Evolutionary conservation across 1,284 basidiomycete genomes (phyloP).

Genomic region (Rhodotorula sp.): DNA sequence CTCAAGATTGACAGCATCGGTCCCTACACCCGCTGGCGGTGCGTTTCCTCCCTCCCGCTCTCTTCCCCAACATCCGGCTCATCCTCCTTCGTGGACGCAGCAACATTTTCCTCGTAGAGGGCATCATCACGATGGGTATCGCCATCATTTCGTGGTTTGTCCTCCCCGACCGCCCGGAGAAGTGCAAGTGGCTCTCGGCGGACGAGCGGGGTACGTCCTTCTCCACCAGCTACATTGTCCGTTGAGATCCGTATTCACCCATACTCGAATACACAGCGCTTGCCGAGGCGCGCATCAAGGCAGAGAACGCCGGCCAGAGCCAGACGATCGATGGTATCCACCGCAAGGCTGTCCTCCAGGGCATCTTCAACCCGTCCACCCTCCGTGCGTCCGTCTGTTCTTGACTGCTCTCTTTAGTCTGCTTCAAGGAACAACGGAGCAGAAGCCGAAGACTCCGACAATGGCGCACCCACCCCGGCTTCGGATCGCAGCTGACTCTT

Average conservation of each 20-base stretch:
- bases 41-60: conserved; percentile 39
- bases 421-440: too few relatives aligned
- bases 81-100: background rate
- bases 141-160: conserved; percentile 48
- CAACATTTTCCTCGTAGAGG: conserved; percentile 44
- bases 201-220: conserved; percentile 48
- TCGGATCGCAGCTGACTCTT: too few relatives aligned
- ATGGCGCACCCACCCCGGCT: too few relatives aligned
- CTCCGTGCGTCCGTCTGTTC: conserved; percentile 12
- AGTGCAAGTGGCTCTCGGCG: conserved; percentile 49
- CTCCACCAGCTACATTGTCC: too few relatives aligned
- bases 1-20: conserved; percentile 39
- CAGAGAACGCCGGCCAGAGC: conserved; percentile 50
- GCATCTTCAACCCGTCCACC: conserved; percentile 41
- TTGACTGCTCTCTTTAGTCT: background rate
- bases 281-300: conserved; percentile 47
- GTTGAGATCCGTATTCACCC: background rate
- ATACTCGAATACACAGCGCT: conserved; percentile 26
- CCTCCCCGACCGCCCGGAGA: conserved; percentile 49
- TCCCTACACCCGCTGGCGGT: conserved; percentile 37
- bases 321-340: conserved; percentile 47
- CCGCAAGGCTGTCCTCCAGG: conserved; percentile 40
- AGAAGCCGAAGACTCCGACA: too few relatives aligned
- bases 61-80: background rate
- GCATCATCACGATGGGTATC: conserved; percentile 50